Evolutionary conservation across 352 stramenopile genomes (phyloP).

Genomic region (Globisporangium spinosum): DNA sequence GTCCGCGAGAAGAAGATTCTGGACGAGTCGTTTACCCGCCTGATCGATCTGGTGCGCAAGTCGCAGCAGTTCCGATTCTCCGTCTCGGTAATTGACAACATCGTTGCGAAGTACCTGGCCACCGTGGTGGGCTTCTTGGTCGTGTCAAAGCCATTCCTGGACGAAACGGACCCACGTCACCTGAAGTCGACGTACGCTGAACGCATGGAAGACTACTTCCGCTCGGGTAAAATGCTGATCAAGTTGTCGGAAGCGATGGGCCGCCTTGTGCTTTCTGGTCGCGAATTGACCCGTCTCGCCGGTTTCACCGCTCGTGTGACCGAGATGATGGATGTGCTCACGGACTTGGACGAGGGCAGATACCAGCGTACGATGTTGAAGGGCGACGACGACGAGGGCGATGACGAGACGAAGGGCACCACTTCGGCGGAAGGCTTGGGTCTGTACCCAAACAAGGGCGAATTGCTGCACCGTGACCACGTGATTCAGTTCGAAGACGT

Average conservation of each 20-base stretch:
- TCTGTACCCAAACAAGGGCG: constrained; percentile 59
- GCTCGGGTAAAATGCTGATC: constrained; percentile 82
- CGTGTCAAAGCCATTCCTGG: constrained; percentile 69
- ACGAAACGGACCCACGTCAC: constrained; percentile 49
- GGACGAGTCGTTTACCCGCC: constrained; percentile 57
- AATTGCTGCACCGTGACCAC: constrained; percentile 51
- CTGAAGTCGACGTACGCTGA: constrained; percentile 66
- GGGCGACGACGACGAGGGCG: constrained; percentile 31
- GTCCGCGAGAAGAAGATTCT: constrained; percentile 76
- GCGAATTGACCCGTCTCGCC: constrained; percentile 79
- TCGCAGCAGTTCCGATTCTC: constrained; percentile 86
- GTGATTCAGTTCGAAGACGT: constrained; percentile 89
- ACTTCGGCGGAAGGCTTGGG: constrained; percentile 45
- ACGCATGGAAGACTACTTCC: constrained; percentile 84
- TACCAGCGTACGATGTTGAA: constrained; percentile 81
- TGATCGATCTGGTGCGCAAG: constrained; percentile 64
- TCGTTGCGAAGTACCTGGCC: constrained; percentile 87
- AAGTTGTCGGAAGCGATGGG: constrained; percentile 86
- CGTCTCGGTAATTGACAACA: constrained; percentile 78
- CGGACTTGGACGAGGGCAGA: constrained; percentile 53
- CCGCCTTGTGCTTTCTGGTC: constrained; percentile 77
- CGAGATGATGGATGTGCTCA: constrained; percentile 77
- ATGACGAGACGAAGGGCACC: constrained; percentile 21
- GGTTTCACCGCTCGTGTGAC: constrained; percentile 76
- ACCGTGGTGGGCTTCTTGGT: constrained; percentile 81